Conservation (phyloP, 176 grass and related monocot species). For the Zea mays region DNA sequence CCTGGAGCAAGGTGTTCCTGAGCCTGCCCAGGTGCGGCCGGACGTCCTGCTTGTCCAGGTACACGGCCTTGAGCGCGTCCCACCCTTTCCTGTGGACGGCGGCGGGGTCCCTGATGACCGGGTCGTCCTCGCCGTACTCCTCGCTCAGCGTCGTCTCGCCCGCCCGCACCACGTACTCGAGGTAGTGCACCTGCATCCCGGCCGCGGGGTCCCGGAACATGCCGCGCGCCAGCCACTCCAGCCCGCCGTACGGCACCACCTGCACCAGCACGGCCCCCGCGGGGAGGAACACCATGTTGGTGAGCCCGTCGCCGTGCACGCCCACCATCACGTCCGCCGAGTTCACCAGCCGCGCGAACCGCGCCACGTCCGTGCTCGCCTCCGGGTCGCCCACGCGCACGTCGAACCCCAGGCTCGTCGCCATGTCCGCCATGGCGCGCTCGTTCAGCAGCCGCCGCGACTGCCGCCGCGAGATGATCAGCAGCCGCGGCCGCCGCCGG, state of each 20-base stretch:
- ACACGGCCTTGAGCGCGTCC: constrained; percentile 64
- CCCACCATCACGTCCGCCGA: constrained; percentile 96
- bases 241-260: constrained; percentile 78
- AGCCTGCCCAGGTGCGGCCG: constrained; percentile 75
- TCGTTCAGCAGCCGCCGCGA: constrained; percentile 66
- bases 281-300: constrained; percentile 95
- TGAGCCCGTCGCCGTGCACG: constrained; percentile 82
- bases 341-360: constrained; percentile 90
- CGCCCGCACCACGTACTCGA: constrained; percentile 63
- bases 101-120: constrained; percentile 63
- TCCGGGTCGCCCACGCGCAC: constrained; percentile 71
- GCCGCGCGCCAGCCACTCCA: constrained; percentile 75
- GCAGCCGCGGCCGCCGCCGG: constrained; percentile 46
- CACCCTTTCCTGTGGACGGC: constrained; percentile 67
- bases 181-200: constrained; percentile 76
- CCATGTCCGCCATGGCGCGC: constrained; percentile 69
- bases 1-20: constrained; percentile 67
- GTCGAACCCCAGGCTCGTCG: constrained; percentile 67
- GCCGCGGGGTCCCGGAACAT: constrained; percentile 73
- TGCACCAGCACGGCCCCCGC: constrained; percentile 85
- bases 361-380: constrained; percentile 56
- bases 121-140: constrained; percentile 65
- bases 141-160: constrained; percentile 85
- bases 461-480: constrained; percentile 54
- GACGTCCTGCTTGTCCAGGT: constrained; percentile 87